phyloP scores from a whole-genome alignment of 2,329 filamentous ascomycete species.

The Alternaria arborescens region DNA sequence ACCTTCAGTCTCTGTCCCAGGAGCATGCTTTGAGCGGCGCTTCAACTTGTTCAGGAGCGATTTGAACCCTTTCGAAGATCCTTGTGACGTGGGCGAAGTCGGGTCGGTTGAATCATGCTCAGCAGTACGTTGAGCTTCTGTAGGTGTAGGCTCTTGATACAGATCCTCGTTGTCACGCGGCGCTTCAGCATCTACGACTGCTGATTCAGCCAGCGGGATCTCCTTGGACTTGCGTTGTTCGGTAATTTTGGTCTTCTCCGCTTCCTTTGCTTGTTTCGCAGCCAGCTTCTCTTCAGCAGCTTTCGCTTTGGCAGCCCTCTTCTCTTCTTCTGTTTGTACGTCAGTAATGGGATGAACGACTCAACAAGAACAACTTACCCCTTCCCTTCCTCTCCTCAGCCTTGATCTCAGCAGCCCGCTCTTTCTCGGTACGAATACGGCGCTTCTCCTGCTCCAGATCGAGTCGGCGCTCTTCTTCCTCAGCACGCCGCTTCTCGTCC shows the following conservation, averaged over 20 bases:
- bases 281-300: conserved; percentile 61
- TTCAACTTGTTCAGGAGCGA: conserved; percentile 51
- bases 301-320: conserved; percentile 56
- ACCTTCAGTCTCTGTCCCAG: conserved; percentile 20
- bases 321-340: conserved; percentile 62
- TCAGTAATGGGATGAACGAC: conserved; percentile 20
- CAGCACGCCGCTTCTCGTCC: conserved; percentile 72
- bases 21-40: conserved; percentile 48
- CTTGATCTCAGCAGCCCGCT: conserved; percentile 57
- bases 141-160: conserved; percentile 28
- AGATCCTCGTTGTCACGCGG: conserved; percentile 28
- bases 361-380: conserved; percentile 57
- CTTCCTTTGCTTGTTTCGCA: conserved; percentile 49
- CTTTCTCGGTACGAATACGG: conserved; percentile 65
- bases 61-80: conserved; percentile 48
- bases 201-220: conserved; percentile 26
- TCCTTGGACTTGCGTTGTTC: conserved; percentile 63
- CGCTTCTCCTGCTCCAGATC: conserved; percentile 73
- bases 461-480: conserved; percentile 67
- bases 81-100: conserved; percentile 39
- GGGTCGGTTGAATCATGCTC: conserved; percentile 22
- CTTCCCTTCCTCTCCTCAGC: conserved; percentile 60
- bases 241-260: conserved; percentile 59
- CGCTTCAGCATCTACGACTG: conserved; percentile 11
- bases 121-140: conserved; percentile 6